phyloP scores from a whole-genome alignment of 768 basidiomycete species.

The Baorangia bicolor region DNA sequence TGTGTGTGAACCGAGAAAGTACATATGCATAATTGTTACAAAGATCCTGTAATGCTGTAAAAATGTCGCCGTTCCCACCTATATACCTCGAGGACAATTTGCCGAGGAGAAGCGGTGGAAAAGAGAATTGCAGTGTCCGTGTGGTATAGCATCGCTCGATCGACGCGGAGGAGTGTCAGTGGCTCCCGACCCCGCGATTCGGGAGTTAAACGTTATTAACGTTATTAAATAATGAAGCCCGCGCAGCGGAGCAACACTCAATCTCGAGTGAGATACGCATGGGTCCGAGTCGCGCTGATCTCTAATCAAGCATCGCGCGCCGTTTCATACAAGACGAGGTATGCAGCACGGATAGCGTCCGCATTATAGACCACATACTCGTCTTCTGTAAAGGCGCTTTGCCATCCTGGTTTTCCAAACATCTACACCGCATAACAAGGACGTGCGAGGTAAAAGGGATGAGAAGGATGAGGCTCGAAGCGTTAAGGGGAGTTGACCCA shows the following conservation, averaged over 20 bases:
- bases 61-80: background rate
- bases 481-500: conserved; percentile 2
- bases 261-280: background rate
- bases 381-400: conserved; percentile 18
- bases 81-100: background rate
- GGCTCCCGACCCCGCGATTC: background rate
- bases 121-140: background rate
- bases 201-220: background rate
- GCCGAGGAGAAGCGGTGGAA: background rate
- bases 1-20: background rate
- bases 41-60: background rate
- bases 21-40: background rate
- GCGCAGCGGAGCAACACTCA: background rate
- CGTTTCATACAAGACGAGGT: conserved; percentile 23
- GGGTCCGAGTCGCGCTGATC: background rate
- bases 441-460: background rate
- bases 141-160: background rate
- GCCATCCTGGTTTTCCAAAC: conserved; percentile 5
- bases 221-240: background rate
- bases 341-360: conserved; percentile 26
- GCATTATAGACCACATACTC: conserved; percentile 28
- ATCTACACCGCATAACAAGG: conserved; percentile 6
- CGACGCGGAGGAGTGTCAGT: too few relatives aligned
- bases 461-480: background rate
- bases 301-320: background rate